Evolutionary conservation across 1,284 basidiomycete species (phyloP).

Genomic region (Ceraceosorus guamensis): DNA sequence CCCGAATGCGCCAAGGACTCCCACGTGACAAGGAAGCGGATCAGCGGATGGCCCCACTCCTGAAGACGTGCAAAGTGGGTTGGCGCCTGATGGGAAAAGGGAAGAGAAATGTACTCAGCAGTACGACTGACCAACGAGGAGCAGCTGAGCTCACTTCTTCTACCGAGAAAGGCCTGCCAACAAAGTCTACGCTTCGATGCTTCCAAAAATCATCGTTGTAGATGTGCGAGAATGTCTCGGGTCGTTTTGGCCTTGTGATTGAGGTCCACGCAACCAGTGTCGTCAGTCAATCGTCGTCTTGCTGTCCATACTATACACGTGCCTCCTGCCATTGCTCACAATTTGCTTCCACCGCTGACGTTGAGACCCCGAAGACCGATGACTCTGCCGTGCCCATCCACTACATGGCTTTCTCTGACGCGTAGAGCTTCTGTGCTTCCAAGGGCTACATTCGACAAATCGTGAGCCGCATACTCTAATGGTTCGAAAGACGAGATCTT

Average conservation of each 20-base stretch:
- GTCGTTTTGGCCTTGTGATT: slow-evolving; percentile 4
- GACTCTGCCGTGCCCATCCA: slow-evolving; percentile 41
- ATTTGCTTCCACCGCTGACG: slow-evolving; percentile 48
- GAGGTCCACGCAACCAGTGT: neutral
- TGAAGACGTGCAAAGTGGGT: slow-evolving; percentile 43
- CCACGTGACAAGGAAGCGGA: slow-evolving; percentile 77
- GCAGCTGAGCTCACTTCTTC: slow-evolving; percentile 15
- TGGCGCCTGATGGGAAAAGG: slow-evolving; percentile 14
- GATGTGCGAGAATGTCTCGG: slow-evolving; percentile 25
- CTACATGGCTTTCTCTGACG: slow-evolving; percentile 29
- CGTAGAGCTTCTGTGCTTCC: slow-evolving; percentile 3
- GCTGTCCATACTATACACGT: slow-evolving; percentile 1
- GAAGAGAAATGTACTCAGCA: neutral
- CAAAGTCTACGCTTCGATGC: slow-evolving; percentile 46
- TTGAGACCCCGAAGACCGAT: slow-evolving; percentile 49
- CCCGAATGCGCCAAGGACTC: slow-evolving; percentile 85
- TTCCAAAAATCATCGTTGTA: slow-evolving; percentile 37
- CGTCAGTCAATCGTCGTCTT: neutral
- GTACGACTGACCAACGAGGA: neutral
- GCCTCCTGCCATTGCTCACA: slow-evolving; percentile 29
- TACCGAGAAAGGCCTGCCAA: slow-evolving; percentile 49
- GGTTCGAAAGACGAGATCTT: too few relatives aligned
- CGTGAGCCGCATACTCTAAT: too few relatives aligned
- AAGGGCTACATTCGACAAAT: too few relatives aligned
- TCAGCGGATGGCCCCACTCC: slow-evolving; percentile 49